Evolutionary conservation across 208 protist genomes (phyloP), one percentile per base, ranked within the genome.

Genomic region (Tritrichomonas musculus): DNA sequence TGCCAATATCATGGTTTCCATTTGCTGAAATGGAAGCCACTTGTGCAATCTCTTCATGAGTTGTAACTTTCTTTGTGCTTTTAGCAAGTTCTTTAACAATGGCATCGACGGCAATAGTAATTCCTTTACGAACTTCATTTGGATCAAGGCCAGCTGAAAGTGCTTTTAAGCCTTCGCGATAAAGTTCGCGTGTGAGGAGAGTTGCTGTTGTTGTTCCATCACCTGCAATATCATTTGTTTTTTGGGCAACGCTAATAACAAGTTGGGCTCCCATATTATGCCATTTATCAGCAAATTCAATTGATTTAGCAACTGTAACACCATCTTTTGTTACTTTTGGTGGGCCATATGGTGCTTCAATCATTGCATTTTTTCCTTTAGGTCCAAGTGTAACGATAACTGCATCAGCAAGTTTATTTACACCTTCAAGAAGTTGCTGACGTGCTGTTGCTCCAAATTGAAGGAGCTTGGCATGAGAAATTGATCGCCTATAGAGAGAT

Each of bases 291-390:
- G 97, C 96, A 94, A 99, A 99, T 94, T 99, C 98, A 94, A 99
- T 98, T 82, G 96, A 95, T 96, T 99, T 99, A 44, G 99, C 99
- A 2, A 99, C 99, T 39, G 98, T 99, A 30, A 99, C 99, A 95
- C 99, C 99, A 94, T 99, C 99, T 96, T 99, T 99, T 77, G 99
- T 99, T 95, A 99, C 99, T 94, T 99, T 99, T 47, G 99, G 98
- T 60, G 96, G 94, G 50, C 98, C 98, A 96, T 98, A 99, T 49
- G 96, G 95, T 96, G 99, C 98, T 93, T 99, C 98, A 9, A 99
- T 96, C 44, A 99, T 80, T 8, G 88, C 94, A 72, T 96, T 95
- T 53, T 94, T 41, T 39, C 97, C 96, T 94, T 97, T 99, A 72
- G 99, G 99, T 14, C 99, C 99, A n/a, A 99, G 96, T 55, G 94